Evolutionary conservation across 306 rosid genomes (phyloP), one percentile per base, ranked within the genome.

Genomic region (Acacia crassicarpa): DNA sequence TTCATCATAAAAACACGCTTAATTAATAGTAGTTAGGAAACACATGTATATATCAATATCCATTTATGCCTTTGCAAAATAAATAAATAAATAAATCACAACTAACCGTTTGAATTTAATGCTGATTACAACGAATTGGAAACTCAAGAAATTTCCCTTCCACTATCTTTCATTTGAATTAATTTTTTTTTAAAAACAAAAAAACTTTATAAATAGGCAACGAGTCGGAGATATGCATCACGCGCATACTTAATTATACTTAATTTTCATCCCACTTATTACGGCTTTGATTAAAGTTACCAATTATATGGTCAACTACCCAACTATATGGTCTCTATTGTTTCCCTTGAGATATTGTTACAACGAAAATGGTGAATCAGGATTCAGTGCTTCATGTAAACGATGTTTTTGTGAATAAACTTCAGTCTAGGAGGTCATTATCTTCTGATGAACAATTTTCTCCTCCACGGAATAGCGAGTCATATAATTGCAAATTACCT

Each of bases 351-450:
- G 32, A 9, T 22, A 58, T 8, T 6, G 35, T 15, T 6, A 19
- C 63, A 41, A 69, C 27, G 27, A 83, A 33, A 71, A 77, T 83
- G 82, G 49, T 6, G 22, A 61, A 4, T 2, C 20, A 35, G 43
- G 25, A 38, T 40, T n/a, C 83, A 59, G 17, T 83, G 43, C 68
- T 77, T 17, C 22, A 25, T 23, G 82, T 58, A 59, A 61, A 62
- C 46, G 27, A 76, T 38, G 69, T 22, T 16, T 78, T 78, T 51
- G 68, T 78, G 7, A 63, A 46, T 12, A 83, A 83, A 65, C 4
- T 78, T 49, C 75, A 63, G 62, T 38, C 30, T 0, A 6, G 68
- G 40, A 48, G 1, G 0, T 56, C 75, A 68, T 19, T 25, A 19
- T 78, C 75, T 16, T 27, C 2, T 7, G 75, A 51, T 58, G 15